Conservation (phyloP, 495 filamentous ascomycete genomes). For the Poronia punctata region DNA sequence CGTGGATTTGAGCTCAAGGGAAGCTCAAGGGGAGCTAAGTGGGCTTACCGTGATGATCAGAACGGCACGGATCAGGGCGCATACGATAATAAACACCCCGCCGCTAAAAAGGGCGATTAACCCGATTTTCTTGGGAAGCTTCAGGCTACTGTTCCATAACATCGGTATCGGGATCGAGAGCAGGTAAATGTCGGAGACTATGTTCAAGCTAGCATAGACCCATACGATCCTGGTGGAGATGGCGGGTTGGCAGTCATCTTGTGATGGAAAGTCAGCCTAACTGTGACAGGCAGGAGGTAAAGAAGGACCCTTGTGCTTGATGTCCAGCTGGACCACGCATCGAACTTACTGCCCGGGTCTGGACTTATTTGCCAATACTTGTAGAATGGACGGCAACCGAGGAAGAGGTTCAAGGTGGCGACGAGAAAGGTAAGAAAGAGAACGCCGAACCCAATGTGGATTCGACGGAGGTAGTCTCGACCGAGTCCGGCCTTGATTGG, state of each 20-base stretch:
- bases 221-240: slow-evolving; percentile 36
- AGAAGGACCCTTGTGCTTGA: no score
- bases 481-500: slow-evolving; percentile 28
- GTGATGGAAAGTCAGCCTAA: background rate
- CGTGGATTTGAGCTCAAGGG: background rate
- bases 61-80: slow-evolving; percentile 41
- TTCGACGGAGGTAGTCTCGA: slow-evolving; percentile 41
- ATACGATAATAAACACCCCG: slow-evolving; percentile 44
- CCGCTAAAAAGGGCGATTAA: slow-evolving; percentile 41
- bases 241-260: slow-evolving; percentile 43
- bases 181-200: slow-evolving; percentile 42
- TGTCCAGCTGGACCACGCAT: background rate
- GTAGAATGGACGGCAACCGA: slow-evolving; percentile 44
- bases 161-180: slow-evolving; percentile 45
- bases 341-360: slow-evolving; percentile 41
- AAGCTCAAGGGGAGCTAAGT: background rate
- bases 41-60: slow-evolving; percentile 38
- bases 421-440: slow-evolving; percentile 44
- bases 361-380: slow-evolving; percentile 48
- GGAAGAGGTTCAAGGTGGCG: slow-evolving; percentile 43
- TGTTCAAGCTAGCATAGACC: slow-evolving; percentile 38
- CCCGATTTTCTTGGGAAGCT: slow-evolving; percentile 37
- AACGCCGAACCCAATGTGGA: slow-evolving; percentile 46
- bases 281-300: background rate
- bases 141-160: slow-evolving; percentile 42